Percentiles rank a stretch among this genome's conserved stretches.
Conservation (phyloP, 495 filamentous ascomycete genomes). For the Trichocladium uniseriatum region DNA sequence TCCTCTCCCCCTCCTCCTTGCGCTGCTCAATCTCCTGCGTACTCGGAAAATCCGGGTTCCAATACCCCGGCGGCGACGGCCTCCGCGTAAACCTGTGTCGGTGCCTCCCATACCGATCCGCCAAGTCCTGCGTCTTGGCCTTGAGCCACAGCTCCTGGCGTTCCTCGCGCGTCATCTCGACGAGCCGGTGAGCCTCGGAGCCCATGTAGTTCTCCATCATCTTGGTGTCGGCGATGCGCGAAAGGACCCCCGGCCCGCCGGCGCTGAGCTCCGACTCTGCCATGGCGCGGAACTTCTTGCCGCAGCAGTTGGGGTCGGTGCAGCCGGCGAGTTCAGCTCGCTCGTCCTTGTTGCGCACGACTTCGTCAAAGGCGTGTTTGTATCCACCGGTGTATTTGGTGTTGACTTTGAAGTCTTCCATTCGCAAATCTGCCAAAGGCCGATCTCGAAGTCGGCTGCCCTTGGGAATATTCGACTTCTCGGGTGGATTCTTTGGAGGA, state of each 20-base stretch:
- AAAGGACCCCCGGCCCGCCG: conserved; percentile 19
- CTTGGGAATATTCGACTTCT: conserved; percentile 17
- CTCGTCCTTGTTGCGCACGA: conserved; percentile 62
- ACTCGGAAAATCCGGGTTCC: conserved; percentile 77
- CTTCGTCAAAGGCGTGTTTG: conserved; percentile 63
- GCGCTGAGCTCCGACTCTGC: conserved; percentile 39
- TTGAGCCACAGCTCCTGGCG: conserved; percentile 51
- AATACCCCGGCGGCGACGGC: conserved; percentile 74
- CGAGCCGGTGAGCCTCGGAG: conserved; percentile 40
- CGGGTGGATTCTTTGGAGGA: neutral
- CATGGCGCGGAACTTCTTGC: conserved; percentile 57
- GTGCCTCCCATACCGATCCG: conserved; percentile 67
- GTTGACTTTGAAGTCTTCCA: conserved; percentile 79
- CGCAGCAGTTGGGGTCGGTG: conserved; percentile 66
- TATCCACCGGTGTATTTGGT: conserved; percentile 60
- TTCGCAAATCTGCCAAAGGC: conserved; percentile 42
- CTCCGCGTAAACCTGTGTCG: conserved; percentile 60
- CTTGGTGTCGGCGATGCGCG: conserved; percentile 36
- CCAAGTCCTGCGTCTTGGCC: conserved; percentile 57
- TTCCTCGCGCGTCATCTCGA: conserved; percentile 40
- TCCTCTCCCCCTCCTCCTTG: conserved; percentile 47
- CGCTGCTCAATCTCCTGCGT: conserved; percentile 68
- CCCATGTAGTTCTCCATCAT: conserved; percentile 63
- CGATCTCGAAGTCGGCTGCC: conserved; percentile 40
- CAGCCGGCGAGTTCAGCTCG: conserved; percentile 76